Percentiles rank a stretch among this genome's conserved stretches.
phyloP scores from a whole-genome alignment of 129 eudicot species.

The Artemisia argyi region DNA sequence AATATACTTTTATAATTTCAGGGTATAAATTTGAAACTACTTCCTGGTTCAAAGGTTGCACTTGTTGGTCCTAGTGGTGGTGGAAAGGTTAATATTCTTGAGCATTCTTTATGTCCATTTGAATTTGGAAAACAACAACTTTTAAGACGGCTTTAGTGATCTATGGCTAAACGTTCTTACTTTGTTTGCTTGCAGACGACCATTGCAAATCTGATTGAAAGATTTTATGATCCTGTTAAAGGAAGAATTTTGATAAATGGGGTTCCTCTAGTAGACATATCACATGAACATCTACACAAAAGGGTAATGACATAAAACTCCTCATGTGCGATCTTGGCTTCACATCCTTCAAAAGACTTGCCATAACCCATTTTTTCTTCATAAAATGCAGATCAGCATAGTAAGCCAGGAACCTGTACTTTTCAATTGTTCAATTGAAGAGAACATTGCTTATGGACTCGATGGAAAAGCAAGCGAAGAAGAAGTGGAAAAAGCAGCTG shows the following conservation, averaged over 20 bases:
- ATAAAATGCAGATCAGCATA: conserved; percentile 64
- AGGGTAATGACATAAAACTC: conserved; percentile 48
- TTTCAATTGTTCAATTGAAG: conserved; percentile 95
- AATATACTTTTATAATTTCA: conserved; percentile 26
- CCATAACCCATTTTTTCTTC: background rate
- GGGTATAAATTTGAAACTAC: conserved; percentile 81
- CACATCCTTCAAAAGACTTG: background rate
- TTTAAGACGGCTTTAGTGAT: background rate
- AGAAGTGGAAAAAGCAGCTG: conserved; percentile 94
- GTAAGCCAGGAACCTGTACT: conserved; percentile 98
- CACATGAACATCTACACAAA: conserved; percentile 80
- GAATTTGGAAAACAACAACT: background rate
- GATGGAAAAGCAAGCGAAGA: conserved; percentile 69
- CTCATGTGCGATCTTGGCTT: background rate
- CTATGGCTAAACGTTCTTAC: background rate
- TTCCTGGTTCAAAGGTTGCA: conserved; percentile 85
- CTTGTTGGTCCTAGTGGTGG: conserved; percentile 99
- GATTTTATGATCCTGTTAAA: conserved; percentile 83
- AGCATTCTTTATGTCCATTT: conserved; percentile 12
- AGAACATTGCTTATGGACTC: conserved; percentile 91
- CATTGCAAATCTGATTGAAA: conserved; percentile 86
- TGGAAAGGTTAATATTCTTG: conserved; percentile 54
- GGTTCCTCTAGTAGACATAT: conserved; percentile 74
- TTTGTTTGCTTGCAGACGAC: conserved; percentile 67
- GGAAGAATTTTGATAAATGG: conserved; percentile 78